Conservation (phyloP, 1,284 basidiomycete genomes). For the Coniferiporia sulphurascens region DNA sequence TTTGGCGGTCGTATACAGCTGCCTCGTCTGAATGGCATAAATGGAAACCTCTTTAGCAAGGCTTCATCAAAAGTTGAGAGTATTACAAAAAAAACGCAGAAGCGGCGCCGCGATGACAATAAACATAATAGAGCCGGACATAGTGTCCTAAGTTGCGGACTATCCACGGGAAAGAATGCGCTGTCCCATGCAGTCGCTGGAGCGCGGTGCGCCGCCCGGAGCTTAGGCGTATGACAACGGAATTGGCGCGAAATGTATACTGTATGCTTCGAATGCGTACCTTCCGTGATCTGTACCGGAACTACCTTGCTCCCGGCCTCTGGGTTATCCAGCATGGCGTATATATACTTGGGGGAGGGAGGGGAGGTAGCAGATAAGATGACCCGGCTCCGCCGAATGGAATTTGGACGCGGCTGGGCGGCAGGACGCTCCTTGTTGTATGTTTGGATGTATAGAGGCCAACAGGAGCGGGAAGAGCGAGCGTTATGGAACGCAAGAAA, state of each 20-base stretch:
- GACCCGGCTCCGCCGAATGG: not conserved
- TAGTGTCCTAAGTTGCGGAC: not conserved
- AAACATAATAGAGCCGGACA: not conserved
- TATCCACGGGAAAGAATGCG: conserved; percentile 9
- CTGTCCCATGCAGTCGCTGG: not conserved
- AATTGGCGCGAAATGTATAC: not conserved
- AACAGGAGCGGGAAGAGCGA: not conserved
- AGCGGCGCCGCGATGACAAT: not conserved
- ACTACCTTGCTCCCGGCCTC: conserved; percentile 26
- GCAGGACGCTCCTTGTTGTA: not conserved
- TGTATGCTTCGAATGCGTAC: conserved; percentile 22
- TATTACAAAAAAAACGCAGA: not conserved
- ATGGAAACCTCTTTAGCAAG: not conserved
- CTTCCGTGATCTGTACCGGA: conserved; percentile 38
- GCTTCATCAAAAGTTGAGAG: not conserved
- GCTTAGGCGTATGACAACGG: too few species aligned
- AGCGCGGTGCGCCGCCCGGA: not conserved
- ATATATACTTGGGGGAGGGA: not conserved
- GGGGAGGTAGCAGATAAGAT: not conserved
- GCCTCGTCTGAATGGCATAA: conserved; percentile 57
- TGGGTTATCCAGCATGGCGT: conserved; percentile 14
- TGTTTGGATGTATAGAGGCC: not conserved
- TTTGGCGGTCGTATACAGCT: conserved; percentile 93
- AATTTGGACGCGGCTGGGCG: not conserved
- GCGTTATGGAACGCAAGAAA: not conserved